phyloP scores from a whole-genome alignment of 2,329 filamentous ascomycete species.

The Trichoderma sp. region DNA sequence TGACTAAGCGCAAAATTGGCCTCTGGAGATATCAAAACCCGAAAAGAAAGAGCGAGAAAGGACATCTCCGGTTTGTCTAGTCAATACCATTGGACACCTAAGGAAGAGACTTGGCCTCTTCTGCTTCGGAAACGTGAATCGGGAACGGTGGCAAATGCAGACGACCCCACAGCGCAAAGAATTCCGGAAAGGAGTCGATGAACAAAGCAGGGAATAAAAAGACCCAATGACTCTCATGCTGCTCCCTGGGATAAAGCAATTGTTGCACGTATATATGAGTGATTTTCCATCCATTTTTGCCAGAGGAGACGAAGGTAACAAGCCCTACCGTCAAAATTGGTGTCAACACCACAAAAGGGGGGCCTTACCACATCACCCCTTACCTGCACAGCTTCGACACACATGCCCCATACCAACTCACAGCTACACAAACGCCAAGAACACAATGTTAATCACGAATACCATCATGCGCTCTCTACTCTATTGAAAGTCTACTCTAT shows the following conservation, averaged over 20 bases:
- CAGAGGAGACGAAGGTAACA: accelerated
- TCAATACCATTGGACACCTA: neutral
- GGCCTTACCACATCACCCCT: neutral
- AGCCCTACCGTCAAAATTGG: accelerated
- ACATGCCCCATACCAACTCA: neutral
- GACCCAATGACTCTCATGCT: neutral
- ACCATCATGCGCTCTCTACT: neutral
- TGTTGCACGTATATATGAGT: neutral
- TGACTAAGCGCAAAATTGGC: neutral
- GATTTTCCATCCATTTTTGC: neutral
- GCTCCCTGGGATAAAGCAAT: neutral
- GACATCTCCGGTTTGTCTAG: neutral
- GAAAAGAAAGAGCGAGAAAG: neutral
- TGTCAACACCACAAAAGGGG: neutral
- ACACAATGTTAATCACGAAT: neutral
- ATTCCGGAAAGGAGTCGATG: neutral
- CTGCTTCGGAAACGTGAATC: neutral
- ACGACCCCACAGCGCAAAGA: neutral
- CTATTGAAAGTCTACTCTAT: neutral
- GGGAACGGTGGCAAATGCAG: neutral
- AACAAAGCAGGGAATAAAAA: neutral
- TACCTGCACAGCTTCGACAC: neutral
- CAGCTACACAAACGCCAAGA: neutral
- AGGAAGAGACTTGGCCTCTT: neutral
- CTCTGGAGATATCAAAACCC: neutral